Percentiles rank a stretch among this genome's conserved stretches.
Evolutionary conservation across 2,329 filamentous ascomycete species (phyloP).

Genomic region (Epichloe coenophiala): DNA sequence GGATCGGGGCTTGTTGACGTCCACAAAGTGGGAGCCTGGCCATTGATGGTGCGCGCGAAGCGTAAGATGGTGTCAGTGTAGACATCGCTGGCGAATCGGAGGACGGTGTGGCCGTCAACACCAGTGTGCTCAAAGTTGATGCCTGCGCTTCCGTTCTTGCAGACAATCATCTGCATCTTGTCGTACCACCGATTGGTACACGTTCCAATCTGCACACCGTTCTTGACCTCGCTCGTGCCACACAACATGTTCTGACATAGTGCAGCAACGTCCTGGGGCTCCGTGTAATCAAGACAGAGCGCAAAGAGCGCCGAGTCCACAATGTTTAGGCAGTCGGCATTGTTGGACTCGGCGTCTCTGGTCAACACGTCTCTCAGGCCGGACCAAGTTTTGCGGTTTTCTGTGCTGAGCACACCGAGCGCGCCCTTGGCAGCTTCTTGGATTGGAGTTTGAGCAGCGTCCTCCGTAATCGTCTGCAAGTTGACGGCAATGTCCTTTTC

Average conservation of each 20-base stretch:
- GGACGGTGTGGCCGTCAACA: slow-evolving; percentile 91
- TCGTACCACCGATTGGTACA: slow-evolving; percentile 99
- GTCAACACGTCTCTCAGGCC: slow-evolving; percentile 78
- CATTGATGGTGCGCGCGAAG: slow-evolving; percentile 91
- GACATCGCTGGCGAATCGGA: slow-evolving; percentile 89
- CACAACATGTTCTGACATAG: slow-evolving; percentile 99
- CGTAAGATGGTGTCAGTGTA: slow-evolving; percentile 97
- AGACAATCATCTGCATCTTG: slow-evolving; percentile 97
- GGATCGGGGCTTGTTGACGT: slow-evolving; percentile 82
- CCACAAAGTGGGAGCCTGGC: slow-evolving; percentile 83
- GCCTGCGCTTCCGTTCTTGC: slow-evolving; percentile 93
- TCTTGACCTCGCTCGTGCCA: slow-evolving; percentile 80
- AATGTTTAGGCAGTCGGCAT: slow-evolving; percentile 88
- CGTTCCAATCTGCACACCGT: slow-evolving; percentile 89
- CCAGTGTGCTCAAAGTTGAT: slow-evolving; percentile 99
- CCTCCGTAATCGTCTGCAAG: slow-evolving; percentile 80
- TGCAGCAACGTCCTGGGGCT: slow-evolving; percentile 65
- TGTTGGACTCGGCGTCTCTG: slow-evolving; percentile 77
- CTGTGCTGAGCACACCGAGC: slow-evolving; percentile 83
- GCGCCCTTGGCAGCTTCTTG: slow-evolving; percentile 93
- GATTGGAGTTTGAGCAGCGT: slow-evolving; percentile 78
- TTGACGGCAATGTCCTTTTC: slow-evolving; percentile 90
- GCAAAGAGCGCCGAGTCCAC: slow-evolving; percentile 90
- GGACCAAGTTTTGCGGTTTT: slow-evolving; percentile 95
- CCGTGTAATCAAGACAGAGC: slow-evolving; percentile 83